phyloP scores from a whole-genome alignment of 2,329 filamentous ascomycete species.

The Fusarium keratoplasticum region DNA sequence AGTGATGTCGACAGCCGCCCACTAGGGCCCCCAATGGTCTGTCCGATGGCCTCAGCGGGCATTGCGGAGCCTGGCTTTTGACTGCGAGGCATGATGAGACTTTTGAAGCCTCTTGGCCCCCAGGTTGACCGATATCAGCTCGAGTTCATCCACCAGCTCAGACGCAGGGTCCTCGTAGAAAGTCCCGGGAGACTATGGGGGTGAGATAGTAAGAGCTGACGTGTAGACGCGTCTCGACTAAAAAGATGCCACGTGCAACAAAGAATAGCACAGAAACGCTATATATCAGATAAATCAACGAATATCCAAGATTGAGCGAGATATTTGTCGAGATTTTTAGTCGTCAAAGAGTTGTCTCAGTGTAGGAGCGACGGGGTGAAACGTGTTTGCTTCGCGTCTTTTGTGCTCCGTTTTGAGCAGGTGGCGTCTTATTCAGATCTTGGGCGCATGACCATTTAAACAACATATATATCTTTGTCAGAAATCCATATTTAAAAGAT shows the following conservation, averaged over 20 bases:
- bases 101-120: background rate
- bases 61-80: conserved; percentile 12
- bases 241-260: background rate
- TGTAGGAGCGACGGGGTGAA: conserved; percentile 7
- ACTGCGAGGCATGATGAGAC: conserved; percentile 11
- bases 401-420: conserved; percentile 26
- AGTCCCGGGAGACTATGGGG: background rate
- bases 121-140: background rate
- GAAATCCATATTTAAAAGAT: background rate
- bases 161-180: background rate
- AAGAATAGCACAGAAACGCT: background rate
- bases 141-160: background rate
- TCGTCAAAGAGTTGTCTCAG: background rate
- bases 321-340: background rate
- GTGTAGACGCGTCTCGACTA: background rate
- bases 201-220: background rate
- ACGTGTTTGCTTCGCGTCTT: conserved; percentile 32
- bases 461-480: background rate
- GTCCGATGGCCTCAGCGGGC: conserved; percentile 38
- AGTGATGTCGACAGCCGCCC: conserved; percentile 45
- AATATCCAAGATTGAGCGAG: background rate
- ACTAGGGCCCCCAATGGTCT: conserved; percentile 40
- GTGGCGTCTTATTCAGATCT: conserved; percentile 38
- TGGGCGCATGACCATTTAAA: background rate
- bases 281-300: background rate